Evolutionary conservation across 164 flowering plant genomes (phyloP).

Genomic region (Berberis vulgaris): DNA sequence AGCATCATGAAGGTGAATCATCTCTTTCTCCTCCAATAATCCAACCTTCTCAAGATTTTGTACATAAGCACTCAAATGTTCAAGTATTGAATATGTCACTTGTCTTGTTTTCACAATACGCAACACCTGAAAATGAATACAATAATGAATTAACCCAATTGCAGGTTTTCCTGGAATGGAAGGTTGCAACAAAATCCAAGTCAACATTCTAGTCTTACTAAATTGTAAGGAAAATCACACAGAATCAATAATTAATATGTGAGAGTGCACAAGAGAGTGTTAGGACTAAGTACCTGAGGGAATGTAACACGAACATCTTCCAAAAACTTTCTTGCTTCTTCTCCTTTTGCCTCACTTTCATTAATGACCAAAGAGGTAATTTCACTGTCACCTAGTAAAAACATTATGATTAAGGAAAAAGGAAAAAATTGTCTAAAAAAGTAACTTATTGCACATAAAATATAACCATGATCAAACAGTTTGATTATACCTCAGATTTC

Average conservation of each 20-base stretch:
- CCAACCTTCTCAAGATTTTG: conserved; percentile 88
- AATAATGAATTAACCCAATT: neutral
- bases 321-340: conserved; percentile 72
- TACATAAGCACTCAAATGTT: conserved; percentile 67
- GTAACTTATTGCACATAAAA: too few species aligned
- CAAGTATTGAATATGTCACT: conserved; percentile 70
- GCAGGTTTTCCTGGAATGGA: neutral
- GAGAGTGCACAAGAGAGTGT: neutral
- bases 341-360: conserved; percentile 90
- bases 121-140: conserved; percentile 48
- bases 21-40: conserved; percentile 74
- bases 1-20: conserved; percentile 83
- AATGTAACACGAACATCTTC: conserved; percentile 83
- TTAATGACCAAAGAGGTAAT: conserved; percentile 59
- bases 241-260: too few species aligned
- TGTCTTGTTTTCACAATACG: conserved; percentile 90
- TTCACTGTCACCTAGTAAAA: conserved; percentile 64
- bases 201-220: too few species aligned
- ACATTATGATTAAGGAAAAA: too few species aligned
- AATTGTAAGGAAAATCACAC: too few species aligned
- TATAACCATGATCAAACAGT: neutral
- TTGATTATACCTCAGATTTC: too few species aligned
- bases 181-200: neutral
- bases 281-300: conserved; percentile 58
- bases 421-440: neutral